Base-by-base conservation (phyloP, 371 early-diverging fungal species). In the Conidiobolus incongruus region DNA sequence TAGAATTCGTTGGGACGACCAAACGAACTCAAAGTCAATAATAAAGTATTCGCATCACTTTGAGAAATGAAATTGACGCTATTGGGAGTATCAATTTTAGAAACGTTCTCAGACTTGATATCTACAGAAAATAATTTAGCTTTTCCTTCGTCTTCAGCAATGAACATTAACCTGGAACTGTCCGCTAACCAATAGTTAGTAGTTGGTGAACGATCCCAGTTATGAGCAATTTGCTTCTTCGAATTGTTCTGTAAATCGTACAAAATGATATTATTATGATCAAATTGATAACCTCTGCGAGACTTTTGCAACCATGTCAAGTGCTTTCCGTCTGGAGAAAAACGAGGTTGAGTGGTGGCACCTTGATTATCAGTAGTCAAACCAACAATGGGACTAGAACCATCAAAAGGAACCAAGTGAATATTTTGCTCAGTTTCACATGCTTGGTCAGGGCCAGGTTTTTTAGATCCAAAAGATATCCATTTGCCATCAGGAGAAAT, bases 371-470 rank as follows among this genome's bases (percentile, higher is more conserved):
- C 59, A 30, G 75, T 74, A 21, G 77, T 51, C 28, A 58, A 54
- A 13, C 51, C 49, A 19, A 72, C 66, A 1, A 29, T 38, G 2
- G 36, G 43, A 12, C 53, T 29, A 12, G 52, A 23, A 1, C 70
- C 74, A 16, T 54, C 45, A 15, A 69, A 62, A 10, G 65, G 57
- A 1, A 78, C 72, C 31, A 68, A 44, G 50, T 75, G 81, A 35
- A 86, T 62, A 44, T 71, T 66, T 30, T 68, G 63, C 13, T 78
- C 67, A 23, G 85, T 81, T 49, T 68, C 61, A 82, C 84, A 84
- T 5, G 84, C 81, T 21, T 70, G 69, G 39, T 73, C 67, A 8
- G 42, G 51, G 7, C 62, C 61, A 10, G 60, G 64, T 23, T 62
- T 61, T 52, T 79, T 80, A 46, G 82, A 58, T 1, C 69, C 55